These are phyloP conservation scores for Solanum lignicaule DNA, from an alignment of 257 asterid species.

Conservation along the genomic window DNA sequence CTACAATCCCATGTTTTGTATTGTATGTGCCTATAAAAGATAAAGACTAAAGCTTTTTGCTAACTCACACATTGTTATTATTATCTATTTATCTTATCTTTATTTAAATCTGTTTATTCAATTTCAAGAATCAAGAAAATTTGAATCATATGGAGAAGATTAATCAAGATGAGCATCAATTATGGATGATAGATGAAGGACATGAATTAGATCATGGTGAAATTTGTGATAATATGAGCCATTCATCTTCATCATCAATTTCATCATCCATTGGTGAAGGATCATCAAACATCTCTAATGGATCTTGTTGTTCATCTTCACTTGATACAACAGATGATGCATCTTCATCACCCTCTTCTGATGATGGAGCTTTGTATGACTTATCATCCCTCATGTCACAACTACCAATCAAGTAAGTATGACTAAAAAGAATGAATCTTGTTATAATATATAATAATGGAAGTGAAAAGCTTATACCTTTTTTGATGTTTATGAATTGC, in stretches of 20 bases:
- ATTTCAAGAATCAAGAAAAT: background rate
- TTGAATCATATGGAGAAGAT: background rate
- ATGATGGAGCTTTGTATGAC: slow-evolving; percentile 32
- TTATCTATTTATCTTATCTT: background rate
- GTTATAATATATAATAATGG: background rate
- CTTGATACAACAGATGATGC: slow-evolving; percentile 61
- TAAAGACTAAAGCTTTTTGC: background rate
- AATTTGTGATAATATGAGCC: background rate
- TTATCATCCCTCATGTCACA: slow-evolving; percentile 69
- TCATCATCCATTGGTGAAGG: slow-evolving; percentile 30
- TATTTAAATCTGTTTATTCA: background rate
- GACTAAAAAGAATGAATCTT: background rate
- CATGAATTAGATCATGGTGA: background rate
- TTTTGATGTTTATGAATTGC: slow-evolving; percentile 8
- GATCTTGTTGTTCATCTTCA: slow-evolving; percentile 24
- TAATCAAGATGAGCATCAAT: slow-evolving; percentile 26
- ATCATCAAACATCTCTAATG: slow-evolving; percentile 28
- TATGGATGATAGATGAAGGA: background rate
- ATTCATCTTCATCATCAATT: slow-evolving; percentile 19
- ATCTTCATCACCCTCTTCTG: slow-evolving; percentile 30
- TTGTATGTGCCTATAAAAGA: background rate
- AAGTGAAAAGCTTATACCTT: background rate
- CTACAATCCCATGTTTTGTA: background rate
- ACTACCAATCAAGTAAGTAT: slow-evolving; percentile 66
- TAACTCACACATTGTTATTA: background rate